Conservation (phyloP, 768 basidiomycete genomes). For the Bullera alba region DNA sequence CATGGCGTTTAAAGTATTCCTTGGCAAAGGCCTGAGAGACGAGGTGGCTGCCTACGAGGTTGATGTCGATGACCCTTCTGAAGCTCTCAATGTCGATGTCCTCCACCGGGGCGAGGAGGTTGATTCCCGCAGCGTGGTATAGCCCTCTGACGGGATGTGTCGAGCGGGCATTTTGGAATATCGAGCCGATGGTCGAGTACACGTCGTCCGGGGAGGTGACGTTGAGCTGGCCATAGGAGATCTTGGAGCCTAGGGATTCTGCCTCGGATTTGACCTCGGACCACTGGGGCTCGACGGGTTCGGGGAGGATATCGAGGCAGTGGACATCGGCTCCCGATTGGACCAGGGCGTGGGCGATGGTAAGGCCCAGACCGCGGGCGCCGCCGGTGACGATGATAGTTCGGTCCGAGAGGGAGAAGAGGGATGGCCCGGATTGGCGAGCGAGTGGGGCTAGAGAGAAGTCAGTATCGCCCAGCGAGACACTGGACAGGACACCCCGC, state of each 20-base stretch:
- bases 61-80: conserved; percentile 32
- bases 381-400: conserved; percentile 36
- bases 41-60: conserved; percentile 22
- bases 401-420: conserved; percentile 29
- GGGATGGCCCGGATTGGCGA: conserved; percentile 9
- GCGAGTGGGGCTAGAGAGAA: conserved; percentile 22
- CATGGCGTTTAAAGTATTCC: conserved; percentile 7
- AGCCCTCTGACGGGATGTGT: conserved; percentile 12
- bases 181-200: conserved; percentile 4
- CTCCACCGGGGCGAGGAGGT: conserved; percentile 18
- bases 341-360: conserved; percentile 29
- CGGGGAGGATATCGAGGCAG: conserved; percentile 33
- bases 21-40: conserved; percentile 18
- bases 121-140: conserved; percentile 24
- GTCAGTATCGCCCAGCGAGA: too few relatives aligned
- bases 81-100: conserved; percentile 22
- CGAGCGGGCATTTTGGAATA: conserved; percentile 4
- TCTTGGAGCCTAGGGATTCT: not conserved
- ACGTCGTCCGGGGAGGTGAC: conserved; percentile 15
- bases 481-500: too few relatives aligned
- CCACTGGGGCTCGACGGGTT: conserved; percentile 27
- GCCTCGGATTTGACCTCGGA: conserved; percentile 5
- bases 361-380: conserved; percentile 36
- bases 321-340: conserved; percentile 31
- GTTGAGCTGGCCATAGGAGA: conserved; percentile 20